These are phyloP conservation scores for Dactylis glomerata DNA, from an alignment of 176 grass and related monocot genomes.

Conservation along the genomic window DNA sequence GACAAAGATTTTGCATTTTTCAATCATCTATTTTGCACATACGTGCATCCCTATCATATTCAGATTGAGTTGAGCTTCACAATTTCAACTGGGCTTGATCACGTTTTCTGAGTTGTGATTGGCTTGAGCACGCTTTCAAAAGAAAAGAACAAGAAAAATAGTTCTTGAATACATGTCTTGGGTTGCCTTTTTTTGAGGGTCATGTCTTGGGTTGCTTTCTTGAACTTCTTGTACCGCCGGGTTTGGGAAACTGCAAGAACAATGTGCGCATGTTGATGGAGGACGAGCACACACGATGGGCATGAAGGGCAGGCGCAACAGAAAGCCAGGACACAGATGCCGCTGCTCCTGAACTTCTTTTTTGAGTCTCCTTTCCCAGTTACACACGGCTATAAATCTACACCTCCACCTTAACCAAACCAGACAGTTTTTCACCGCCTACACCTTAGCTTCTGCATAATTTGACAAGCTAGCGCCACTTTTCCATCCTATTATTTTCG, in stretches of 20 bases:
- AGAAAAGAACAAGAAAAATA: too few species aligned
- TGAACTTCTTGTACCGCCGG: neutral
- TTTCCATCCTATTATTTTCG: neutral
- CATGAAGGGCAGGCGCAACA: slow-evolving; percentile 31
- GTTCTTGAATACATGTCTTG: too few species aligned
- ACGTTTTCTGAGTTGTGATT: too few species aligned
- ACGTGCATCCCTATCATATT: too few species aligned
- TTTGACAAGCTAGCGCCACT: neutral
- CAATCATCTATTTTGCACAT: too few species aligned
- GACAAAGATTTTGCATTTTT: too few species aligned
- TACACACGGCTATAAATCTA: neutral
- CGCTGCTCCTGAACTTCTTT: neutral
- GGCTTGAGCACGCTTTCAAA: too few species aligned
- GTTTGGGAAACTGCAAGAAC: neutral
- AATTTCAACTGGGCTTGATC: too few species aligned
- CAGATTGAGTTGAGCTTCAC: too few species aligned
- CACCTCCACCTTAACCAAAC: neutral
- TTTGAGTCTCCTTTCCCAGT: neutral
- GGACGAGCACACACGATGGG: neutral
- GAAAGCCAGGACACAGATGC: neutral
- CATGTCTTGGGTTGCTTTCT: too few species aligned
- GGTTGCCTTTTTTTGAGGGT: too few species aligned
- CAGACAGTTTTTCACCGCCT: neutral
- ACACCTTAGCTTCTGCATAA: neutral
- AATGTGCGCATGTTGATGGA: neutral